Conservation (phyloP, 805 yeast species). For the Naumovozyma dairenensis region DNA sequence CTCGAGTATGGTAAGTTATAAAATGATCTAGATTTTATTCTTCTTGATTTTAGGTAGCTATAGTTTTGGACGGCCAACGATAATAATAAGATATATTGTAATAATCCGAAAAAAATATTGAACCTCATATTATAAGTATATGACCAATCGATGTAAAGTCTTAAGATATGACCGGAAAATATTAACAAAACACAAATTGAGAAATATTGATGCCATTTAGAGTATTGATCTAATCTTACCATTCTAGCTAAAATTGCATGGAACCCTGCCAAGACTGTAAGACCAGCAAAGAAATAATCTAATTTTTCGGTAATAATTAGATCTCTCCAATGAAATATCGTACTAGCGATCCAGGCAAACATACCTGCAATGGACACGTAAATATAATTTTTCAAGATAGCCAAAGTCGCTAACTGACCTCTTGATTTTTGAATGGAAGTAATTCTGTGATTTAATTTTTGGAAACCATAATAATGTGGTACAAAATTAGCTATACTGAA, state of each 20-base stretch:
- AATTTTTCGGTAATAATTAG: slow-evolving; percentile 66
- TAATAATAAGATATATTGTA: slow-evolving; percentile 48
- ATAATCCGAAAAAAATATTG: slow-evolving; percentile 65
- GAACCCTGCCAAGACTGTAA: slow-evolving; percentile 73
- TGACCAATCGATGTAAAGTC: slow-evolving; percentile 68
- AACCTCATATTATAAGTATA: slow-evolving; percentile 92
- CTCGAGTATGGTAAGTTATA: slow-evolving; percentile 3
- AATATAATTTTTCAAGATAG: slow-evolving; percentile 18
- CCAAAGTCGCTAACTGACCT: neutral
- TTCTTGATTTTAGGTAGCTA: slow-evolving; percentile 1
- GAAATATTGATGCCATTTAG: slow-evolving; percentile 30
- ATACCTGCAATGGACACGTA: slow-evolving; percentile 52
- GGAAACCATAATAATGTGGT: slow-evolving; percentile 49
- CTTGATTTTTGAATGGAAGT: slow-evolving; percentile 7
- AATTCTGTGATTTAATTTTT: slow-evolving; percentile 23
- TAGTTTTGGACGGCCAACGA: slow-evolving; percentile 28
- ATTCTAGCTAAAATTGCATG: slow-evolving; percentile 56
- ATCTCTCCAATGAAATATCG: slow-evolving; percentile 85
- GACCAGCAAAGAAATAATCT: slow-evolving; percentile 90
- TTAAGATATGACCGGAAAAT: slow-evolving; percentile 53
- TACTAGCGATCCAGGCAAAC: slow-evolving; percentile 81
- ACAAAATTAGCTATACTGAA: slow-evolving; percentile 66
- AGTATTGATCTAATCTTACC: slow-evolving; percentile 43
- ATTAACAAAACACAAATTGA: slow-evolving; percentile 37
- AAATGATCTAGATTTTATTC: slow-evolving; percentile 1